A percentile compares a stretch with the other conserved stretches of the same genome.
These are phyloP conservation scores for Neurospora cerealis DNA, from an alignment of 495 filamentous ascomycete species.

Conservation along the genomic window DNA sequence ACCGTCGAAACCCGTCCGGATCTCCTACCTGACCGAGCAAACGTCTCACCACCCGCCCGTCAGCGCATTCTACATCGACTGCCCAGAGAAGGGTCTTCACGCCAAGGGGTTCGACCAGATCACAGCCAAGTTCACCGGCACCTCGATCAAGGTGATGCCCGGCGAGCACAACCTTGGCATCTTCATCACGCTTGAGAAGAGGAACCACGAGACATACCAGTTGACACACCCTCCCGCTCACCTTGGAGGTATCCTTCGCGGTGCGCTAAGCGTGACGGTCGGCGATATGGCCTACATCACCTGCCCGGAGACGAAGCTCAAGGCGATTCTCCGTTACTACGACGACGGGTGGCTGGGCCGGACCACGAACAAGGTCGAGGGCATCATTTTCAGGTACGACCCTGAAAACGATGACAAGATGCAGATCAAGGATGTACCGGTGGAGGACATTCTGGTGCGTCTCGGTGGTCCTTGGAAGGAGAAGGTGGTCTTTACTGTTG, in stretches of 20 bases:
- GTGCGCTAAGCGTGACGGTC: conserved; percentile 73
- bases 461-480: conserved; percentile 76
- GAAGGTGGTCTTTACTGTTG: conserved; percentile 43
- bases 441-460: conserved; percentile 71
- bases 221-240: conserved; percentile 91
- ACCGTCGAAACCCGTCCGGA: conserved; percentile 48
- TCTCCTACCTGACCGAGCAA: conserved; percentile 93
- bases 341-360: conserved; percentile 94
- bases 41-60: conserved; percentile 98
- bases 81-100: conserved; percentile 79
- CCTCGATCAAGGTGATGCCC: conserved; percentile 80
- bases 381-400: conserved; percentile 82
- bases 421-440: conserved; percentile 73
- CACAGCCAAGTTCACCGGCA: conserved; percentile 95
- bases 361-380: conserved; percentile 82
- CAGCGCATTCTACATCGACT: conserved; percentile 90
- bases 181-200: conserved; percentile 74
- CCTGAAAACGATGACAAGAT: conserved; percentile 67
- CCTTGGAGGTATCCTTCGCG: conserved; percentile 77
- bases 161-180: conserved; percentile 93
- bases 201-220: conserved; percentile 84
- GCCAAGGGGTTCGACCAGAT: conserved; percentile 92
- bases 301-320: conserved; percentile 78
- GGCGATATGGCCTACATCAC: conserved; percentile 79
- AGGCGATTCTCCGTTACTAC: conserved; percentile 81